Evolutionary conservation across 768 basidiomycete species (phyloP), one percentile per base, ranked within the genome.

Genomic region (Boletus pseudopeckii): DNA sequence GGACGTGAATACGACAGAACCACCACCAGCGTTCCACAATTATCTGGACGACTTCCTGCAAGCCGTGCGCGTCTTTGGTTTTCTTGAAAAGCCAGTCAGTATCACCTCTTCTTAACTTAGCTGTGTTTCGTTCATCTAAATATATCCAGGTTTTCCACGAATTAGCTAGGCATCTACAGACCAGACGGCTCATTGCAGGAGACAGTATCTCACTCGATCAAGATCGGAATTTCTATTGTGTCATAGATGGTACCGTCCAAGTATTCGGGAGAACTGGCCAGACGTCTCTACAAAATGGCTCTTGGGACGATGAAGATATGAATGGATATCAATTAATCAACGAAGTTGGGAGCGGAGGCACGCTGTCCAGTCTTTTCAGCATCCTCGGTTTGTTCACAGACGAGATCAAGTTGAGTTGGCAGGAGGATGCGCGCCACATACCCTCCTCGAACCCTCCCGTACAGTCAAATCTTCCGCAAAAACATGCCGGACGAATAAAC

Each of bases 321-420:
- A 96, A 97, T 58, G 95, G 96, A 2, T 98, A 94, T 71, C 93
- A 98, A 65, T 76, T 98, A 7, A 79, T 99, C 37, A 99, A 98
- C 66, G 93, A 98, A 74, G 97, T 99, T 28, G 87, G 92, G 46
- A 90, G 87, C 32, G 96, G 97, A 5, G 97, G 97, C 18, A 99
- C 94, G 0, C 76, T 99, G 13, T 96, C 92, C 24, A 95, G 92
- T 64, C 77, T 98, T 38, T 99, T 99, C 74, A 98, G 94, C 7
- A 99, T 99, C 68, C 80, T 99, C 45, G 89, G 88, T 57, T 81
- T 99, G 44, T 98, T 99, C 74, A 99, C 97, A 6, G 96, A 98
- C 71, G 85, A 93, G 66, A 84, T 93, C 56, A 86, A 88, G 68
- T 84, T 92, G 69, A 88, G 90, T 57, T 98, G 96, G 93, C 88